Percentiles rank a stretch among this genome's conserved stretches.
phyloP scores from a whole-genome alignment of 768 basidiomycete species.

The Trametes villosa region DNA sequence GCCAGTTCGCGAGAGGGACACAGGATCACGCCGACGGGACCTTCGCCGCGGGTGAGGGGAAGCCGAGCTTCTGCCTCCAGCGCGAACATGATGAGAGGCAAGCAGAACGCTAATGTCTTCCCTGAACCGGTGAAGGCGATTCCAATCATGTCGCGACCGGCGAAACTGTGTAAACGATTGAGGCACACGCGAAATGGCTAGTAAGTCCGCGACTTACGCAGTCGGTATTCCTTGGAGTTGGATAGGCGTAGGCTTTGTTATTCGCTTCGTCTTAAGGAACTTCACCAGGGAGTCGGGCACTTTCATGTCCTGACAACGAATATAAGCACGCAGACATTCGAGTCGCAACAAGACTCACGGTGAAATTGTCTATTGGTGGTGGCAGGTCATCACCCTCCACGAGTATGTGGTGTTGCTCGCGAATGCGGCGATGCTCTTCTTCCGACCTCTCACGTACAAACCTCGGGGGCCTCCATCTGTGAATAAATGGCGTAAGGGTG shows the following conservation, averaged over 20 bases:
- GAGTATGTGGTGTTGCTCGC: slow-evolving; percentile 92
- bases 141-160: slow-evolving; percentile 97
- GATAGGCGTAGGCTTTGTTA: slow-evolving; percentile 89
- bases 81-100: slow-evolving; percentile 97
- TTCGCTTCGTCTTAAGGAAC: slow-evolving; percentile 84
- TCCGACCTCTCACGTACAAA: slow-evolving; percentile 75
- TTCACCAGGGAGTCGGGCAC: slow-evolving; percentile 86
- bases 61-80: slow-evolving; percentile 92
- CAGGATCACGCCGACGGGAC: slow-evolving; percentile 94
- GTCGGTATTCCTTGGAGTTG: slow-evolving; percentile 97
- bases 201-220: slow-evolving; percentile 59
- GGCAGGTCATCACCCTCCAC: slow-evolving; percentile 95
- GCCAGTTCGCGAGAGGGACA: slow-evolving; percentile 98
- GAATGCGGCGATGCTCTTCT: slow-evolving; percentile 71
- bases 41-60: slow-evolving; percentile 91
- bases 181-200: not conserved
- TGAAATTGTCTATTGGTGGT: slow-evolving; percentile 90
- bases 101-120: slow-evolving; percentile 96
- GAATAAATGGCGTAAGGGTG: not conserved
- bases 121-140: slow-evolving; percentile 99
- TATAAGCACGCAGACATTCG: slow-evolving; percentile 11
- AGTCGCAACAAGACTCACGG: too few species aligned
- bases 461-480: slow-evolving; percentile 86
- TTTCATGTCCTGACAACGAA: slow-evolving; percentile 99
- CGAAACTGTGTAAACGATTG: slow-evolving; percentile 58